Evolutionary conservation across 2,329 filamentous ascomycete genomes (phyloP).

Genomic region (Hirsutella rhossiliensis): DNA sequence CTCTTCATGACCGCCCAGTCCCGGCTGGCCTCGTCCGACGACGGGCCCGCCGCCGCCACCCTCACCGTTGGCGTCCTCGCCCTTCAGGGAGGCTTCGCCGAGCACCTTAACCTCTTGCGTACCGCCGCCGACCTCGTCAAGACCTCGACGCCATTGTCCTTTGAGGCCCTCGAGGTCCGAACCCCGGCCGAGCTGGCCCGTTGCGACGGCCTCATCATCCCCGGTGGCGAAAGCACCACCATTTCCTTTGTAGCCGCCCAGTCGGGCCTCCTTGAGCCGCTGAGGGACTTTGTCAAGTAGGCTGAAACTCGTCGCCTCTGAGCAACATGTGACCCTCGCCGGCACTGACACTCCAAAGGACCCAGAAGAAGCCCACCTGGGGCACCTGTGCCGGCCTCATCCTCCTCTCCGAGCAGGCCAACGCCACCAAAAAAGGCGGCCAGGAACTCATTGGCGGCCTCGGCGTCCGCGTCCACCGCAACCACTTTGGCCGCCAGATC

Average conservation of each 20-base stretch:
- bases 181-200: constrained; percentile 55
- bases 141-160: constrained; percentile 41
- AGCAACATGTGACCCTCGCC: neutral
- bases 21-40: constrained; percentile 3
- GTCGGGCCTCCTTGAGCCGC: constrained; percentile 68
- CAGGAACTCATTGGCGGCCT: constrained; percentile 90
- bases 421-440: constrained; percentile 77
- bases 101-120: constrained; percentile 69
- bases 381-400: constrained; percentile 95
- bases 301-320: constrained; percentile 13
- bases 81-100: constrained; percentile 85
- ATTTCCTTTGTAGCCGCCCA: constrained; percentile 80
- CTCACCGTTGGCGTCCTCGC: constrained; percentile 52
- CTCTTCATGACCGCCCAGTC: constrained; percentile 6
- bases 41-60: constrained; percentile 11
- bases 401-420: constrained; percentile 76
- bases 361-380: constrained; percentile 74
- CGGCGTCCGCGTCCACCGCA: constrained; percentile 80
- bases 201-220: constrained; percentile 80
- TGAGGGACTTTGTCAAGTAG: constrained; percentile 85
- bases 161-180: constrained; percentile 68
- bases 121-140: constrained; percentile 41
- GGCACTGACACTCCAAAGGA: constrained; percentile 30
- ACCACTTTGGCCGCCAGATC: constrained; percentile 88
- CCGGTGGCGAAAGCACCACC: constrained; percentile 89